Percentiles rank a stretch among this genome's conserved stretches.
These are phyloP conservation scores for Haplographium delicatum DNA, from an alignment of 495 filamentous ascomycete species.

Conservation along the genomic window DNA sequence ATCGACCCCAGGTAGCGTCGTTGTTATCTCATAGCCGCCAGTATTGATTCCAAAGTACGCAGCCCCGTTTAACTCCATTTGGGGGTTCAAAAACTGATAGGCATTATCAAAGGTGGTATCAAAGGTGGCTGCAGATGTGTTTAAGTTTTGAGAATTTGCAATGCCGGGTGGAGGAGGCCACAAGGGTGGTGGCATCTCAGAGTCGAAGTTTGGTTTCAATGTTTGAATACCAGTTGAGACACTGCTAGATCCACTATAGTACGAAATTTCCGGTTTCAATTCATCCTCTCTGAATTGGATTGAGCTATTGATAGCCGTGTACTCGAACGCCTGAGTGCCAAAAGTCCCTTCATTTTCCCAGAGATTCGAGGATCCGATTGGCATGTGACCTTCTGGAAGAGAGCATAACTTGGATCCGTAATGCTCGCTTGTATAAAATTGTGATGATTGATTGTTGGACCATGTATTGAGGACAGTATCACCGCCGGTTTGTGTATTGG, in stretches of 20 bases:
- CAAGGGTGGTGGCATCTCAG: neutral
- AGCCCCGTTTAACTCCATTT: neutral
- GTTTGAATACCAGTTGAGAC: neutral
- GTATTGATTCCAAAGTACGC: constrained; percentile 3
- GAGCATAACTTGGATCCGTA: neutral
- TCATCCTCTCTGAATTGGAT: neutral
- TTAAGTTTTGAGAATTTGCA: no score
- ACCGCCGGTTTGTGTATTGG: neutral
- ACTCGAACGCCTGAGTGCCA: neutral
- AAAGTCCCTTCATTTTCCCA: neutral
- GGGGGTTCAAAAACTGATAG: neutral
- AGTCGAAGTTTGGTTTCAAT: neutral
- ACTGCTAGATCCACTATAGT: neutral
- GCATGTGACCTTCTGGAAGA: constrained; percentile 1
- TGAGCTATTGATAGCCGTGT: neutral
- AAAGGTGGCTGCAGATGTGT: neutral
- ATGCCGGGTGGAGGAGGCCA: neutral
- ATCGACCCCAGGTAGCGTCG: neutral
- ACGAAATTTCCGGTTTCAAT: neutral
- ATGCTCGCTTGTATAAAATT: constrained; percentile 1
- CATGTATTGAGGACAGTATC: constrained; percentile 5
- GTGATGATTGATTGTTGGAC: neutral
- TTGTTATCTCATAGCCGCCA: neutral
- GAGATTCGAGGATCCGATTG: neutral
- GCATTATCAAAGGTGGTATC: constrained; percentile 5